These are phyloP conservation scores for Tuber indicum DNA, from an alignment of 495 filamentous ascomycete genomes.

Conservation along the genomic window DNA sequence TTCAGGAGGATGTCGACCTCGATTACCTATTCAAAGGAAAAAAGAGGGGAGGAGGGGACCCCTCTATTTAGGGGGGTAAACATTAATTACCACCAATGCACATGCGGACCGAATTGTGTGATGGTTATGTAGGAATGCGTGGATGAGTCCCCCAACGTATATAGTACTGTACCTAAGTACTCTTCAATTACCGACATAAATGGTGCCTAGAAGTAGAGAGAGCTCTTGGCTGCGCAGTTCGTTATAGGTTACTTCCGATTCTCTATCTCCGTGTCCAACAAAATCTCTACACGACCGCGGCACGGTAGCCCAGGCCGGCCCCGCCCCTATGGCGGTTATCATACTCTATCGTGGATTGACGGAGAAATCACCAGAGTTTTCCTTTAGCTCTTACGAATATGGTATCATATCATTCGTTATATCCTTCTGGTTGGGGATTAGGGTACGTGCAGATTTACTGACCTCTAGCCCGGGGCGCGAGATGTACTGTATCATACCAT, in stretches of 20 bases:
- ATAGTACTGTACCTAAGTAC: too few species aligned
- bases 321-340: not conserved
- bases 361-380: not conserved
- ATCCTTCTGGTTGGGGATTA: not conserved
- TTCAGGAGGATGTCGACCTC: not conserved
- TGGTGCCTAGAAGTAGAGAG: not conserved
- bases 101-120: not conserved
- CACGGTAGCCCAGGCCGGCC: not conserved
- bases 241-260: not conserved
- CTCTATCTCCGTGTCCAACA: too few species aligned
- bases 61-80: not conserved
- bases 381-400: too few species aligned
- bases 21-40: not conserved
- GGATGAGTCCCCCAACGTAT: too few species aligned
- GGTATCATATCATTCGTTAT: not conserved
- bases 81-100: not conserved
- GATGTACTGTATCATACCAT: too few species aligned
- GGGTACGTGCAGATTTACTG: not conserved
- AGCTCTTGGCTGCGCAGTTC: not conserved
- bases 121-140: not conserved
- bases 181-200: not conserved
- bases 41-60: not conserved
- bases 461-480: not conserved
- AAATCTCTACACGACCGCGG: not conserved
- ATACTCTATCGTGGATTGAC: not conserved